Evolutionary conservation across 1,284 basidiomycete species (phyloP).

Genomic region (Cystobasidium sp.): DNA sequence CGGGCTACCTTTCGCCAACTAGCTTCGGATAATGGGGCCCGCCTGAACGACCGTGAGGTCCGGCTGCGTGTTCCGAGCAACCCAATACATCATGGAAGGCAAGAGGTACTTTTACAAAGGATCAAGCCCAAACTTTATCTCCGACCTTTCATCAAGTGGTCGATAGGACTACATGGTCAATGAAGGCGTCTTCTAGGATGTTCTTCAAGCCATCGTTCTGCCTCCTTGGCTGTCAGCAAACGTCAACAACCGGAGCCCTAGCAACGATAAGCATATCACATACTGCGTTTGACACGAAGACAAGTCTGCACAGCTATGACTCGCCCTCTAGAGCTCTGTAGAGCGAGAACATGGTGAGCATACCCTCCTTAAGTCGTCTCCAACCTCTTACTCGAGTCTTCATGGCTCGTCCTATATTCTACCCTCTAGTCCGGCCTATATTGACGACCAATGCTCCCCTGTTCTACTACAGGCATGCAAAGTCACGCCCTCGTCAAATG

Average conservation of each 20-base stretch:
- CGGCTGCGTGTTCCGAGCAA: not conserved
- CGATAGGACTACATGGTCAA: not conserved
- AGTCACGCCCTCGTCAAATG: constrained; percentile 31
- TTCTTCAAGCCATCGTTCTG: not conserved
- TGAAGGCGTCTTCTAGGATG: not conserved
- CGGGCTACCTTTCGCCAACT: not conserved
- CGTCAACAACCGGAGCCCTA: too few species aligned
- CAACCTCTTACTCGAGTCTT: not conserved
- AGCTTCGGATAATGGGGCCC: too few species aligned
- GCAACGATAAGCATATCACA: too few species aligned
- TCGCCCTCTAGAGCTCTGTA: constrained; percentile 6
- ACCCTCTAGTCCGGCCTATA: not conserved
- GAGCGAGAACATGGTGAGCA: constrained; percentile 30
- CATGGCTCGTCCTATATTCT: too few species aligned
- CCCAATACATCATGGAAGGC: not conserved
- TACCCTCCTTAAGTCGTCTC: not conserved
- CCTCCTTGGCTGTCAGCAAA: not conserved
- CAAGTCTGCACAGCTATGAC: constrained; percentile 3
- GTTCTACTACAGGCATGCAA: constrained; percentile 28
- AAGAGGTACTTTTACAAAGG: constrained; percentile 7
- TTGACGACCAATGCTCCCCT: not conserved
- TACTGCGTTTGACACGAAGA: not conserved
- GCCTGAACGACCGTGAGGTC: not conserved
- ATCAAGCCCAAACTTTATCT: not conserved
- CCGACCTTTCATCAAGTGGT: not conserved